Evolutionary conservation across 2,329 filamentous ascomycete species (phyloP), one percentile per base, ranked within the genome.

Genomic region (Trichoderma lentiforme): DNA sequence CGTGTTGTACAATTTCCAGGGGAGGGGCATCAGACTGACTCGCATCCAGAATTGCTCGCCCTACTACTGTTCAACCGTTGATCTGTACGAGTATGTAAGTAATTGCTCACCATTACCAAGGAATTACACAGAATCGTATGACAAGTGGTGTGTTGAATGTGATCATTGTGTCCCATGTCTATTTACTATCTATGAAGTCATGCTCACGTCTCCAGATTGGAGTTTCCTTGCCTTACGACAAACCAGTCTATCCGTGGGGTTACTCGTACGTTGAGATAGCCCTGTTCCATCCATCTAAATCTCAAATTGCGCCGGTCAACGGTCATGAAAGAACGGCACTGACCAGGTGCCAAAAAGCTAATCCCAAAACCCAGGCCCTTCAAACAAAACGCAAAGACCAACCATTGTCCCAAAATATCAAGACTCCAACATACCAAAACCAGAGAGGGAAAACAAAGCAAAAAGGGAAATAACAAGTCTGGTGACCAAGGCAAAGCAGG

Each of bases 161-260:
- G 26, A 36, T 30, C 43, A 67, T 53, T 36, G 30, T 11, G 32
- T 26, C 21, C 39, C 39, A 34, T 26, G 21, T 70, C 57, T 70
- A 62, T 70, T 21, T 61, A 21, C n/a, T 28, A 21, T 69, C 67
- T 70, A 70, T 62, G 15, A 21, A 53, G 57, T 36, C 57, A 70
- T 62, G 67, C 28, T 62, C 57, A 70, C 30, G 61, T 53, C 32
- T 61, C 15, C 57, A 53, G 21, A 14, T 70, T 15, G 39, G 4
- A 32, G 30, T 53, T 53, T 51, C 47, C 43, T 70, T 34, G 67
- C 28, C 67, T 70, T 70, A 70, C 57, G 67, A 34, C 67, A 60
- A 34, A 53, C 39, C 67, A 62, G 39, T 70, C 67, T 70, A 70
- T 62, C n/a, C 21, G 1, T 28, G 24, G 21, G 21, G 21, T 62